Evolutionary conservation across 139 green algal species (phyloP), one percentile per base, ranked within the genome.

Genomic region (Tetraselmis chui): DNA sequence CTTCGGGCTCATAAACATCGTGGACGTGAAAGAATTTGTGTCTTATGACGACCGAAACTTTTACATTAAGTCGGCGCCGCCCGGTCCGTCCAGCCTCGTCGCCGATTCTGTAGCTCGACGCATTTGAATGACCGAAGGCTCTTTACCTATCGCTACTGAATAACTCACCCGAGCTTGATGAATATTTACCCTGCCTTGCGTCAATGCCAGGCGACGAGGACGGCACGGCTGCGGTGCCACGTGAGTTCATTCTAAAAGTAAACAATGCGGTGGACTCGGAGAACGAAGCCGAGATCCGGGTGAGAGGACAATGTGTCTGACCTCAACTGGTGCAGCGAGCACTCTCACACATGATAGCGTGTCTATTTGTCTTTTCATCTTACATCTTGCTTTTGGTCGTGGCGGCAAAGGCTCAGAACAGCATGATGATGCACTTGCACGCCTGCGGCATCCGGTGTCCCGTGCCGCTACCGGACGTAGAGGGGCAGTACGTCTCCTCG

Each of bases 31-130:
- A 23, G 32, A 32, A 18, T 67, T 67, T 18, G 45, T 67, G 45
- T 25, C 11, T 29, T 80, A 80, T 29, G 77, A 80, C 29, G 77
- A 80, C 77, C 31, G 28, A 18, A 80, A 80, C n/a, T 80, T 80
- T 18, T 32, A 59, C 28, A 27, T 80, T 2, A 59, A 80, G 45
- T 25, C 45, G 11, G 45, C 5, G 5, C 11, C 45, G 45, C 45
- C 45, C 45, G 45, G 45, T 67, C 11, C 45, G 18, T 18, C 45
- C 45, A 5, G 11, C 45, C 45, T 18, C 45, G 11, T 18, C 45
- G 11, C 45, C 45, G 45, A 18, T 67, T 67, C 45, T 5, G 18
- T 18, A 67, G 11, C 18, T n/a, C n/a, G n/a, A n/a, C n/a, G n/a
- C n/a, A n/a, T n/a, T n/a, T n/a, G n/a, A n/a, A n/a, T n/a, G n/a